Percentiles rank a stretch among this genome's conserved stretches.
Evolutionary conservation across 2,329 filamentous ascomycete species (phyloP).

Genomic region (Torrubiella hemipterigena): DNA sequence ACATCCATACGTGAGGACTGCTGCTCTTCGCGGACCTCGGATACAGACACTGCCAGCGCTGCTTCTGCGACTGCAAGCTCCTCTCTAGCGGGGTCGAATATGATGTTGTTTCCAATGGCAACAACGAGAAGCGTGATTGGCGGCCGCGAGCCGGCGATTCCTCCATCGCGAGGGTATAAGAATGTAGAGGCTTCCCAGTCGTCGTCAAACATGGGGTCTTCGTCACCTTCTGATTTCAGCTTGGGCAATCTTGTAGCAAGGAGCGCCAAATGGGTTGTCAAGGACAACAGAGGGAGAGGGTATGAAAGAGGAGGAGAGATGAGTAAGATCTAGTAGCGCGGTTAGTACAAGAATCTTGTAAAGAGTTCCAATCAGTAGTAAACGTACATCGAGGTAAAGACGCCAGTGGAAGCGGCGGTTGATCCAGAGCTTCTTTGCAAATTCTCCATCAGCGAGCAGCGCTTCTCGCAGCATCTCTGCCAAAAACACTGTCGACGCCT

Average conservation of each 20-base stretch:
- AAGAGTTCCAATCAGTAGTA: not conserved
- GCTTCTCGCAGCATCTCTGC: constrained; percentile 82
- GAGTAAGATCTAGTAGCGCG: constrained; percentile 59
- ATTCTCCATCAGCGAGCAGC: constrained; percentile 59
- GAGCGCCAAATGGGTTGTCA: constrained; percentile 88
- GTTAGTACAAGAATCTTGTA: not conserved
- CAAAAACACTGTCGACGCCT: constrained; percentile 77
- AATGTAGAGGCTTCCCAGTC: constrained; percentile 81
- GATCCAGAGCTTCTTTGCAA: constrained; percentile 67
- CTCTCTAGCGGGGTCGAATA: constrained; percentile 86
- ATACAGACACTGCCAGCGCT: constrained; percentile 74
- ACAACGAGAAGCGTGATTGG: constrained; percentile 87
- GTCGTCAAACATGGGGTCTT: constrained; percentile 95
- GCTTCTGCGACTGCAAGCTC: constrained; percentile 89
- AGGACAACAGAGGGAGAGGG: constrained; percentile 79
- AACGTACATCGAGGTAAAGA: constrained; percentile 79
- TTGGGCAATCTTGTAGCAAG: constrained; percentile 75
- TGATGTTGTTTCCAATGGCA: constrained; percentile 72
- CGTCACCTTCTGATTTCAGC: constrained; percentile 79
- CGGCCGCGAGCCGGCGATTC: constrained; percentile 39
- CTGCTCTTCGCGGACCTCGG: constrained; percentile 25
- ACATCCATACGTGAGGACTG: constrained; percentile 24
- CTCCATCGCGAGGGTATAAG: constrained; percentile 52
- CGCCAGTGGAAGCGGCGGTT: constrained; percentile 94
- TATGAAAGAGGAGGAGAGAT: constrained; percentile 91